Base-by-base conservation (phyloP, 208 protist species). In the Endotrypanum monterogeii region DNA sequence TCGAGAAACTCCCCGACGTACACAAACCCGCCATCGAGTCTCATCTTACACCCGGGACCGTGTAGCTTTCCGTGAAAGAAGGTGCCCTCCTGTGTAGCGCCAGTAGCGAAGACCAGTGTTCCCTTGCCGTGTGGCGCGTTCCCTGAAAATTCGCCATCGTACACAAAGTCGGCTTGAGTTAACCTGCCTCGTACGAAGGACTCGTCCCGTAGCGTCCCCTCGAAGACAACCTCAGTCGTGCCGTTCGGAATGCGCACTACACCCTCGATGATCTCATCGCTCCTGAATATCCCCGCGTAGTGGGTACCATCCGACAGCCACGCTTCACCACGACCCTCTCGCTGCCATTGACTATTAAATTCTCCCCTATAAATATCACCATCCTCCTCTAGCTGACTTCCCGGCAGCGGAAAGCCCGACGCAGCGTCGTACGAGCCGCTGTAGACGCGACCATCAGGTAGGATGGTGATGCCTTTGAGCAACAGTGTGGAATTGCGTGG, bases 61-160 rank as follows among this genome's bases (percentile, higher is more conserved):
- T 98, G 94, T 41, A 98, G 80, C 69, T 96, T 96, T 37, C 94
- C 94, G 35, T 83, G 67, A 66, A 85, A 89, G 73, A 98, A 98
- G 7, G 89, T 96, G 23, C 94, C 94, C 79, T 96, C 89, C 71
- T 96, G 92, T 73, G 85, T 73, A 16, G 87, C 92, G 20, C 94
- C 94, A 18, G 87, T 89, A 8, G 89, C 72, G 69, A 98, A 95
- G 12, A 79, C 61, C 7, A 98, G 72, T n/a, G 63, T 74, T 4
- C 94, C 94, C 54, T 82, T 91, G 20, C 94, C 94, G 66, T 97
- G 91, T 25, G 94, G 94, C 63, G 90, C 83, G 62, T 97, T 98
- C 14, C 89, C 84, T 1, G 57, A 46, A 60, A 97, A 96, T 70
- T 94, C 83, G 7, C 94, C 94, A 70, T 88, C 87, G 83, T 97